Conservation (phyloP, 768 basidiomycete species). For the Podaxis mareebaensis region DNA sequence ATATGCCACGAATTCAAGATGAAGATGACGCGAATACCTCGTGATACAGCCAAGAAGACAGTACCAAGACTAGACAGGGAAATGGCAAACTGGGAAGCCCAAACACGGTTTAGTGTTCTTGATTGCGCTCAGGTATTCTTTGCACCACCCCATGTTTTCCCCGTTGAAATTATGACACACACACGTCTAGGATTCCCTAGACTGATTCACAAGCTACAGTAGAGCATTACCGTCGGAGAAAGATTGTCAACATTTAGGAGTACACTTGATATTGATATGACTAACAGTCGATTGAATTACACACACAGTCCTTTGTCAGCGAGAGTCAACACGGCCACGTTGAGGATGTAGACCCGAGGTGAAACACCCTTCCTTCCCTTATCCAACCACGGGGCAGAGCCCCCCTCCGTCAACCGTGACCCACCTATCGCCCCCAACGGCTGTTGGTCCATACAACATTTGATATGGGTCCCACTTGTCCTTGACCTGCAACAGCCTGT, state of each 20-base stretch:
- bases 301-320: not conserved
- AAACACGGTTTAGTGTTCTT: not conserved
- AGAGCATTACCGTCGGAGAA: too few relatives aligned
- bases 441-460: slow-evolving; percentile 21
- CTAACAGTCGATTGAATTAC: not conserved
- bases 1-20: too few relatives aligned
- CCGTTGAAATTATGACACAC: not conserved
- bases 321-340: not conserved
- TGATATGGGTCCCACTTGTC: slow-evolving; percentile 19
- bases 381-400: slow-evolving; percentile 5
- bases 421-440: slow-evolving; percentile 20
- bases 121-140: slow-evolving; percentile 3
- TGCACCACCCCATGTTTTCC: too few relatives aligned
- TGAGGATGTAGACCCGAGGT: not conserved
- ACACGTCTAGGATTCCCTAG: too few relatives aligned
- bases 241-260: too few relatives aligned
- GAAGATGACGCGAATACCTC: too few relatives aligned
- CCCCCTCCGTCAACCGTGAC: slow-evolving; percentile 13
- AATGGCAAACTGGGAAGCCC: too few relatives aligned
- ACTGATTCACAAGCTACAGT: too few relatives aligned
- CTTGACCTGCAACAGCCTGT: slow-evolving; percentile 17
- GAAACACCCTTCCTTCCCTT: not conserved
- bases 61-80: too few relatives aligned
- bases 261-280: not conserved
- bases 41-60: too few relatives aligned